phyloP scores from a whole-genome alignment of 441 rosid genomes.

The Melastoma candidum region DNA sequence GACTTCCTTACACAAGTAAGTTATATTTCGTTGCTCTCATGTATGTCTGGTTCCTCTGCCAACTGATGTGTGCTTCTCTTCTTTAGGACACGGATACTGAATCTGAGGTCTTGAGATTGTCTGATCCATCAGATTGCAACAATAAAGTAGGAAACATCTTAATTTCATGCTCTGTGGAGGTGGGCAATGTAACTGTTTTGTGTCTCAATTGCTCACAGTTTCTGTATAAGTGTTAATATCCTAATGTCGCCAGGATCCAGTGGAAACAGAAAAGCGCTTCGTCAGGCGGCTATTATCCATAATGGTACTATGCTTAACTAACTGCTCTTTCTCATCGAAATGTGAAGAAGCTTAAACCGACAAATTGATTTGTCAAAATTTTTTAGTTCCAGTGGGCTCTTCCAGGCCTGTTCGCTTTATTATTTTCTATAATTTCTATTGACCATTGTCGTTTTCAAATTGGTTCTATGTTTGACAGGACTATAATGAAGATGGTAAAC shows the following conservation, averaged over 20 bases:
- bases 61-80: constrained; percentile 2
- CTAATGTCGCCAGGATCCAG: constrained; percentile 57
- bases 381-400: no score
- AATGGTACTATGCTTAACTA: constrained; percentile 40
- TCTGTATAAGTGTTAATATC: constrained; percentile 14
- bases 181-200: constrained; percentile 17
- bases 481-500: constrained; percentile 72
- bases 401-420: no score
- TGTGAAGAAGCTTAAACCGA: no score
- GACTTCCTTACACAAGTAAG: constrained; percentile 55
- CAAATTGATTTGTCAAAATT: no score
- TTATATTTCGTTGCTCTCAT: constrained; percentile 2
- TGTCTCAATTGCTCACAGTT: constrained; percentile 1
- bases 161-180: constrained; percentile 84
- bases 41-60: not conserved
- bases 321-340: no score
- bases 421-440: no score
- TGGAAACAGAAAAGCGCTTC: constrained; percentile 80
- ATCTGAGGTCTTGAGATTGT: constrained; percentile 40
- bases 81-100: constrained; percentile 59
- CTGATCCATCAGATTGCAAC: constrained; percentile 58
- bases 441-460: no score
- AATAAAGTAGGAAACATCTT: constrained; percentile 52
- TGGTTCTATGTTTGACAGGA: constrained; percentile 32
- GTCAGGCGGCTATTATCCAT: constrained; percentile 78